These are phyloP conservation scores for Fusarium austroafricanum DNA, from an alignment of 2,329 filamentous ascomycete genomes.

Conservation along the genomic window DNA sequence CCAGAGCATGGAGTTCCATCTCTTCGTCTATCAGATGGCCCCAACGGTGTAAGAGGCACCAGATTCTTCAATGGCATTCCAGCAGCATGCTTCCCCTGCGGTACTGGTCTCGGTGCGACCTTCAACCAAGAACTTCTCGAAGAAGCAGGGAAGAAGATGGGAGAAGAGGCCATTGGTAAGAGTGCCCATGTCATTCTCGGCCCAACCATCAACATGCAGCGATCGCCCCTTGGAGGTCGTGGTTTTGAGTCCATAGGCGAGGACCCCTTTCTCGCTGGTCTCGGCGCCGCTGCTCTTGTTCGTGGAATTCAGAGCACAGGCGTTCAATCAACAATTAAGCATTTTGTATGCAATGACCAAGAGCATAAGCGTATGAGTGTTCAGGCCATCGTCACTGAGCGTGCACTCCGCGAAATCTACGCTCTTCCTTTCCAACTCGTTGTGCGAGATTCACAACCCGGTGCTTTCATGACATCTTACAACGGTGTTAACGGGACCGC, in stretches of 20 bases:
- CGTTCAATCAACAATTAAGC: constrained; percentile 68
- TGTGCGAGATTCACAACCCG: constrained; percentile 62
- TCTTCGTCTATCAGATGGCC: constrained; percentile 74
- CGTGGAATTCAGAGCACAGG: constrained; percentile 67
- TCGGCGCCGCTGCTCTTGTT: constrained; percentile 64
- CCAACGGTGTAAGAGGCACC: constrained; percentile 75
- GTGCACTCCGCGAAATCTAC: constrained; percentile 69
- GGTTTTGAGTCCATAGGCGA: constrained; percentile 71
- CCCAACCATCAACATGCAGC: constrained; percentile 72
- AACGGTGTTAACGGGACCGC: constrained; percentile 69
- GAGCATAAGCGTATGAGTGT: constrained; percentile 69
- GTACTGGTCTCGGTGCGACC: constrained; percentile 67
- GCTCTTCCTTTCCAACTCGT: constrained; percentile 68
- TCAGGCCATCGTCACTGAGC: constrained; percentile 64
- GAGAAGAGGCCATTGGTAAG: constrained; percentile 65
- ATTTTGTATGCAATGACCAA: constrained; percentile 72
- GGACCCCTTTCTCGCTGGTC: constrained; percentile 67
- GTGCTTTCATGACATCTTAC: constrained; percentile 69
- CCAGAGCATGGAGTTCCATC: constrained; percentile 71
- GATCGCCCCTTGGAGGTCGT: constrained; percentile 68
- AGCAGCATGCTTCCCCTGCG: constrained; percentile 71
- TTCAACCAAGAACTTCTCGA: constrained; percentile 66
- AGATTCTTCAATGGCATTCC: constrained; percentile 74
- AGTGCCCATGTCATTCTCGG: constrained; percentile 69
- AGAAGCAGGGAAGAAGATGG: constrained; percentile 63